A percentile compares a stretch with the other conserved stretches of the same genome.
Conservation (phyloP, 1,139 yeast genomes). For the Yueomyces sp. region DNA sequence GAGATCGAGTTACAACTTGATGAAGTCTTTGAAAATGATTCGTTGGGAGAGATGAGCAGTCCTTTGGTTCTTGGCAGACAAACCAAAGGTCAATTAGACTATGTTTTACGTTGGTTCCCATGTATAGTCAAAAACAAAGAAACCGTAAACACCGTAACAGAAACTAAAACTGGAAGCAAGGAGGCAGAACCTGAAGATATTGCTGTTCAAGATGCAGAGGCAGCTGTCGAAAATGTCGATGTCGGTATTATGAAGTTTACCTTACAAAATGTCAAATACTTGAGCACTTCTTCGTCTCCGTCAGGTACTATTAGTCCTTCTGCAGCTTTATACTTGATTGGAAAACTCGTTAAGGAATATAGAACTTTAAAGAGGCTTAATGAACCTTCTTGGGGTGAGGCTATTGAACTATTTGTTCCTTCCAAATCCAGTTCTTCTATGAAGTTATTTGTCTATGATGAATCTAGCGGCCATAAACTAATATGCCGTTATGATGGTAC, state of each 20-base stretch:
- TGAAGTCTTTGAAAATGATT: conserved; percentile 45
- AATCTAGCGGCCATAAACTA: conserved; percentile 31
- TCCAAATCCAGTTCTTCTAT: conserved; percentile 45
- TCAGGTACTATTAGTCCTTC: conserved; percentile 63
- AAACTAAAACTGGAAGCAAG: background rate
- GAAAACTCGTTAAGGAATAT: conserved; percentile 38
- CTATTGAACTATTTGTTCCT: conserved; percentile 46
- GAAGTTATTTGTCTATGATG: conserved; percentile 46
- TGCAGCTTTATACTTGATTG: conserved; percentile 52
- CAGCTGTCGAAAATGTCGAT: conserved; percentile 32
- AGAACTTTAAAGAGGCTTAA: conserved; percentile 55
- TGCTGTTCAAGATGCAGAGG: conserved; percentile 5
- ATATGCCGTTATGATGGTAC: conserved; percentile 34
- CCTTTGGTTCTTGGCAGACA: conserved; percentile 38
- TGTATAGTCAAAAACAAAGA: conserved; percentile 22
- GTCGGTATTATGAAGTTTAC: conserved; percentile 62
- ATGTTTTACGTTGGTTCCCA: conserved; percentile 56
- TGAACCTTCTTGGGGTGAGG: conserved; percentile 61
- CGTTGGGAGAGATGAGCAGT: conserved; percentile 13
- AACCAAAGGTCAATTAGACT: conserved; percentile 45
- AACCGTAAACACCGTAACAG: background rate
- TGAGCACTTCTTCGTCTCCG: conserved; percentile 51
- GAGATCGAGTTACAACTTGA: conserved; percentile 42
- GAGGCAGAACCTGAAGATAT: conserved; percentile 2
- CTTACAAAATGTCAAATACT: conserved; percentile 57